Evolutionary conservation across 345 rosid genomes (phyloP).

Genomic region (Hypericum perforatum): DNA sequence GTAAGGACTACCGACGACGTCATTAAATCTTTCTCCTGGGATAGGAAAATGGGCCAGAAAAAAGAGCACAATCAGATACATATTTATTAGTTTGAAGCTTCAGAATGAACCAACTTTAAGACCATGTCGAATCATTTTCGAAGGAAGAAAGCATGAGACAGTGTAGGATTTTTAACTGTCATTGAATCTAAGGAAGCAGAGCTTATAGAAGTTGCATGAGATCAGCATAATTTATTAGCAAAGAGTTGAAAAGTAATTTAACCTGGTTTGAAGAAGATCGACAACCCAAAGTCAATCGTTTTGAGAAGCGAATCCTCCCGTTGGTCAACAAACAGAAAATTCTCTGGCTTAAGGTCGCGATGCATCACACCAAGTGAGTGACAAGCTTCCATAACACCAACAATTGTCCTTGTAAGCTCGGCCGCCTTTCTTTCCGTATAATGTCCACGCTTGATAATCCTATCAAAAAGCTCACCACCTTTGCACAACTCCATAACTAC

Average conservation of each 20-base stretch:
- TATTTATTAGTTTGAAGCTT: background rate
- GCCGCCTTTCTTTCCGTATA: conserved; percentile 1
- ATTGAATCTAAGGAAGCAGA: background rate
- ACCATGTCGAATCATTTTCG: no score
- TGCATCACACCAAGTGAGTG: conserved; percentile 5
- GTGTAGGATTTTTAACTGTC: no score
- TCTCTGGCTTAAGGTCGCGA: conserved; percentile 2
- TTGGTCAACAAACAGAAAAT: conserved; percentile 1
- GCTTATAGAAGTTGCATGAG: background rate
- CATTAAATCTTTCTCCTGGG: background rate
- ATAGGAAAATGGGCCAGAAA: background rate
- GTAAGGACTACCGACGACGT: conserved; percentile 1
- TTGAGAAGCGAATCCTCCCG: background rate
- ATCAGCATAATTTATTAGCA: background rate
- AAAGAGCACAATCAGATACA: background rate
- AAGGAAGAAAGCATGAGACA: no score
- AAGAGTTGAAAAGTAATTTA: background rate
- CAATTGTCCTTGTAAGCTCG: conserved; percentile 2
- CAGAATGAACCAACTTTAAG: background rate
- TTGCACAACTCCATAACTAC: background rate
- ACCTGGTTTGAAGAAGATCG: conserved; percentile 5
- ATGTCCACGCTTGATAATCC: conserved; percentile 1
- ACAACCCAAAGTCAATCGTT: conserved; percentile 1
- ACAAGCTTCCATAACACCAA: conserved; percentile 3
- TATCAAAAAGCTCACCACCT: conserved; percentile 1